These are phyloP conservation scores for Russula emetica DNA, from an alignment of 768 basidiomycete genomes.

Conservation along the genomic window DNA sequence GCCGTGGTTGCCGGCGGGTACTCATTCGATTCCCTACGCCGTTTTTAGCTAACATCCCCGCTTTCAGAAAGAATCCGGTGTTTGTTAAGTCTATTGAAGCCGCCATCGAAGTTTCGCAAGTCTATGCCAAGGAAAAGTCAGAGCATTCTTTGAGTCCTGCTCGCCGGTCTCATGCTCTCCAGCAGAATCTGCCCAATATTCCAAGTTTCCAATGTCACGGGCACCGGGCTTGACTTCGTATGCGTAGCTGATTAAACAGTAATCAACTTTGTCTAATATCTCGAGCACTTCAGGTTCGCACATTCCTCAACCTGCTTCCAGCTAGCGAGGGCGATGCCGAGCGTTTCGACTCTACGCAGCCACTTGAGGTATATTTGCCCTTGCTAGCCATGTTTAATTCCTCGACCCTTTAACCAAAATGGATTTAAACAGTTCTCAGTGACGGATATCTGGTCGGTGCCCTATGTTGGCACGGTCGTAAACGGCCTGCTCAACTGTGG, in stretches of 20 bases:
- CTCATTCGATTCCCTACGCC: not conserved
- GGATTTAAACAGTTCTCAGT: constrained; percentile 60
- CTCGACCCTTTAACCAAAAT: constrained; percentile 12
- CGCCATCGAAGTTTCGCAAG: constrained; percentile 71
- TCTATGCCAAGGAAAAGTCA: constrained; percentile 70
- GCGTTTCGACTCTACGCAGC: constrained; percentile 75
- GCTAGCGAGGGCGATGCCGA: constrained; percentile 81
- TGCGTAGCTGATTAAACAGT: constrained; percentile 26
- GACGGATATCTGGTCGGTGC: constrained; percentile 85
- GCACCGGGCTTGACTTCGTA: constrained; percentile 81
- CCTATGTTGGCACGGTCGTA: constrained; percentile 80
- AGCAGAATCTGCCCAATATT: constrained; percentile 84
- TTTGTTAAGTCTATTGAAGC: constrained; percentile 79
- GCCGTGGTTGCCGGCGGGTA: constrained; percentile 83
- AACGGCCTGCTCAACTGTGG: constrained; percentile 82
- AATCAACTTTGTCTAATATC: not conserved
- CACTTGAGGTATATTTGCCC: constrained; percentile 56
- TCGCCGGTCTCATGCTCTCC: not conserved
- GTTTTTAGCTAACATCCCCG: not conserved
- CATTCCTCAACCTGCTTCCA: constrained; percentile 86
- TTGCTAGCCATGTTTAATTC: not conserved
- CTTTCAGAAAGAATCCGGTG: constrained; percentile 67
- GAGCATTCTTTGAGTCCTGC: constrained; percentile 24
- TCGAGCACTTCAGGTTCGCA: constrained; percentile 54
- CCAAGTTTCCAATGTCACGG: constrained; percentile 90